Conservation (phyloP, 345 rosid genomes). For the Streptanthus diversifolius region DNA sequence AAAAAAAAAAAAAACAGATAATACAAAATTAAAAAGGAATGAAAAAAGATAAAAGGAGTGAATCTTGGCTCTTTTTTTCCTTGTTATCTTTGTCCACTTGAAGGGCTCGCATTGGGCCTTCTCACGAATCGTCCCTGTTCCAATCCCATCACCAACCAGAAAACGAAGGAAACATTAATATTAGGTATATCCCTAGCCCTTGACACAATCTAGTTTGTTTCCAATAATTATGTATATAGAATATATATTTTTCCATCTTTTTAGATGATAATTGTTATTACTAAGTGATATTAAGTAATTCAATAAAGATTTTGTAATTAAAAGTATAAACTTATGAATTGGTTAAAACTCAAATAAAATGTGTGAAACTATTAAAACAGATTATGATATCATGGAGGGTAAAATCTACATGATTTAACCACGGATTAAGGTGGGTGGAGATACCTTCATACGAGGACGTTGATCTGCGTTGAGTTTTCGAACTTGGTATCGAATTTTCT, state of each 20-base stretch:
- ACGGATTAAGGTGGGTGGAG: slow-evolving; percentile 11
- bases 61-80: slow-evolving; percentile 13
- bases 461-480: slow-evolving; percentile 84
- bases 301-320: not conserved
- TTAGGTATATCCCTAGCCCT: slow-evolving; percentile 1
- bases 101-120: slow-evolving; percentile 31
- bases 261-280: not conserved
- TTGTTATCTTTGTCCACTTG: slow-evolving; percentile 33
- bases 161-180: slow-evolving; percentile 17
- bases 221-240: not conserved
- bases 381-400: not conserved
- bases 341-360: not conserved
- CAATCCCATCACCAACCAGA: slow-evolving; percentile 27
- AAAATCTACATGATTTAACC: slow-evolving; percentile 3
- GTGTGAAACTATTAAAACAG: not conserved
- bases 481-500: slow-evolving; percentile 88
- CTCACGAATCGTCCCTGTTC: slow-evolving; percentile 40
- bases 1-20: not conserved
- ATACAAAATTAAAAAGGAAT: slow-evolving; percentile 10
- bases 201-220: not conserved
- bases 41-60: slow-evolving; percentile 5
- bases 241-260: not conserved
- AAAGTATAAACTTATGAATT: not conserved
- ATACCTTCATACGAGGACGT: slow-evolving; percentile 92
- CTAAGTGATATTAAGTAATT: not conserved